phyloP scores from a whole-genome alignment of 2,329 filamentous ascomycete species.

The Trichophyton simii region DNA sequence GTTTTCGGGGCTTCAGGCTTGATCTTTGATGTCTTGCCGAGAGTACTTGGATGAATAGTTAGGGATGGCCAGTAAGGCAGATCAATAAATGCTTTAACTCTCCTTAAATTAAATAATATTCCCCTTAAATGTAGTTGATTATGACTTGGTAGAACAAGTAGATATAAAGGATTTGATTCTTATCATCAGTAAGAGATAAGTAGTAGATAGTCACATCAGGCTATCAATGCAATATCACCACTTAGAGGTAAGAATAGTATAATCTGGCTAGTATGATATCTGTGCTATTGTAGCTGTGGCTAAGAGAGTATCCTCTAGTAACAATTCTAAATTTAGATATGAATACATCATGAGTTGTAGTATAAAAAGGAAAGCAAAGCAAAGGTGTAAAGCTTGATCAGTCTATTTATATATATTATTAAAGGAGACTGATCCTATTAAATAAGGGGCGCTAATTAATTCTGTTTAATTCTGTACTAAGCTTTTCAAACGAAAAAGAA shows the following conservation, averaged over 20 bases:
- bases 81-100: not conserved
- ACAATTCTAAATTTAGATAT: too few relatives aligned
- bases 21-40: not conserved
- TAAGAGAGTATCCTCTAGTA: too few relatives aligned
- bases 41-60: not conserved
- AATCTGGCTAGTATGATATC: too few relatives aligned
- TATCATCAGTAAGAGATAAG: too few relatives aligned
- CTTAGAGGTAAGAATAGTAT: too few relatives aligned
- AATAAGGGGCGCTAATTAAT: not conserved
- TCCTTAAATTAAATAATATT: not conserved
- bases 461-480: conserved; percentile 3
- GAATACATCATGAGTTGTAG: too few relatives aligned
- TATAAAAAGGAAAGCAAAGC: not conserved
- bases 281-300: too few relatives aligned
- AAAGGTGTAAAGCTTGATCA: too few relatives aligned
- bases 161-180: too few relatives aligned
- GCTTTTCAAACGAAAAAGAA: not conserved
- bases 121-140: not conserved
- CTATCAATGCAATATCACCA: too few relatives aligned
- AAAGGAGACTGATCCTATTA: not conserved
- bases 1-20: not conserved
- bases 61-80: not conserved
- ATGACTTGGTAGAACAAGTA: too few relatives aligned
- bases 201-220: too few relatives aligned
- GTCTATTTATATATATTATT: not conserved